These are phyloP conservation scores for Rubroboletus pulcherrimus DNA, from an alignment of 768 basidiomycete species.

Conservation along the genomic window DNA sequence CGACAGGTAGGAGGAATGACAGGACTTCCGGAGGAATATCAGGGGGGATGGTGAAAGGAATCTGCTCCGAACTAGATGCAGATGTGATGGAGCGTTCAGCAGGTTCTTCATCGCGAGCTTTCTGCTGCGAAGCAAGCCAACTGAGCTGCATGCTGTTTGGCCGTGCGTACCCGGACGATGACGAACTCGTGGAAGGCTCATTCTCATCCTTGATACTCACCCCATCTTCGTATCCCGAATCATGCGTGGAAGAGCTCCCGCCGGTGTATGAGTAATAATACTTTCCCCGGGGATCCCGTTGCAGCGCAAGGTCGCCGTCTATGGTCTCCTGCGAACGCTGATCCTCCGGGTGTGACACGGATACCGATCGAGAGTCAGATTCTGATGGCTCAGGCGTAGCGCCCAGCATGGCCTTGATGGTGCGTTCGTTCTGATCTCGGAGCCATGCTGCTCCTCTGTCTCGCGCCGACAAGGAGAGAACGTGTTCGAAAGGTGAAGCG, in stretches of 20 bases:
- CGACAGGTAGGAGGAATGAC: conserved; percentile 44
- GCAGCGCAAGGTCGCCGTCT: conserved; percentile 61
- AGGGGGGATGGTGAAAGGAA: conserved; percentile 23
- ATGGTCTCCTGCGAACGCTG: conserved; percentile 39
- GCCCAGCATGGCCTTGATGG: conserved; percentile 59
- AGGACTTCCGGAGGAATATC: conserved; percentile 51
- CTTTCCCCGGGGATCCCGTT: conserved; percentile 63
- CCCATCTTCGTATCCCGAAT: conserved; percentile 53
- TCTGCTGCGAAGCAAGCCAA: conserved; percentile 60
- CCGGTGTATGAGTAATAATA: conserved; percentile 73
- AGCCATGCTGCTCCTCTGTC: conserved; percentile 81
- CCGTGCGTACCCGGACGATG: conserved; percentile 38
- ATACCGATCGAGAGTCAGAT: conserved; percentile 46
- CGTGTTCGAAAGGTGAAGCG: conserved; percentile 37
- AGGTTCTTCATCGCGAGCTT: conserved; percentile 21
- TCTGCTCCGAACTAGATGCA: conserved; percentile 15
- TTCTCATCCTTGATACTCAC: conserved; percentile 34
- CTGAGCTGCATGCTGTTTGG: conserved; percentile 64
- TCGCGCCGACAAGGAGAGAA: conserved; percentile 43
- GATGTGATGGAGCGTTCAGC: conserved; percentile 10
- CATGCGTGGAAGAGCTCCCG: conserved; percentile 47
- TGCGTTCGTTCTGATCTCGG: conserved; percentile 72
- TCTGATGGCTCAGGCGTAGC: conserved; percentile 54
- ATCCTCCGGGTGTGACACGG: conserved; percentile 28
- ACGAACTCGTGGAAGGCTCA: conserved; percentile 25